Evolutionary conservation across 1,284 basidiomycete species (phyloP), one percentile per base, ranked within the genome.

Genomic region (Tilletia indica): DNA sequence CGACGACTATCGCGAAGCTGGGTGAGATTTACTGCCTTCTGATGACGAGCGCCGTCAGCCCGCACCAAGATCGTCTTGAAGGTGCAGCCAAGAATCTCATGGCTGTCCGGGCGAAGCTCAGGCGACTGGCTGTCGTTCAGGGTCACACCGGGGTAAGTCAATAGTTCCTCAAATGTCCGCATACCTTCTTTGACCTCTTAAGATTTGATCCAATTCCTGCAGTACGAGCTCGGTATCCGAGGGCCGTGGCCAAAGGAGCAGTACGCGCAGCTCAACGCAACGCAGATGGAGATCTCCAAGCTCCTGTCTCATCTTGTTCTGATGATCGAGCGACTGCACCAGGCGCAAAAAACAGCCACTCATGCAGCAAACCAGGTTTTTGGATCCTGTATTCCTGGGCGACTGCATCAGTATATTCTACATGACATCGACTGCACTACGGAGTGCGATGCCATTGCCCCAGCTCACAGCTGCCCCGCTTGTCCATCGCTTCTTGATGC

Each of bases 391-490:
- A 74, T 94, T 94, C 78, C 89, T 94, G 72, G 93, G 92, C 2
- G 93, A 94, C 74, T 69, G 73, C 58, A 72, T 79, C 39, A 48
- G 67, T 34, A 71, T 92, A 88, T 74, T 79, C 45, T 68, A 54
- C 19, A 82, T 85, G 81, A 75, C 85, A 83, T 83, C 85, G 0
- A 83, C 85, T 0, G 88, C 92, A 1, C 86, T 95, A 42, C 88
- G 90, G n/a, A 91, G 90, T 0, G 93, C 91, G 3, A 86, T 86
- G 14, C 89, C 93, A 0, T 85, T 95, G 21, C 93, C 93, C 0
- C 93, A 95, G 80, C 91, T 94, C 64, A 93, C 92, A 0, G 92
- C 93, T 0, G 91, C 90, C 75, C 93, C 93, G 0, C 86, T 94
- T 2, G 86, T 93, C 0, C 90, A 93, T 78, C 87, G 92, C 8